These are phyloP conservation scores for Epichloe bromicola DNA, from an alignment of 2,329 filamentous ascomycete species.

Conservation along the genomic window DNA sequence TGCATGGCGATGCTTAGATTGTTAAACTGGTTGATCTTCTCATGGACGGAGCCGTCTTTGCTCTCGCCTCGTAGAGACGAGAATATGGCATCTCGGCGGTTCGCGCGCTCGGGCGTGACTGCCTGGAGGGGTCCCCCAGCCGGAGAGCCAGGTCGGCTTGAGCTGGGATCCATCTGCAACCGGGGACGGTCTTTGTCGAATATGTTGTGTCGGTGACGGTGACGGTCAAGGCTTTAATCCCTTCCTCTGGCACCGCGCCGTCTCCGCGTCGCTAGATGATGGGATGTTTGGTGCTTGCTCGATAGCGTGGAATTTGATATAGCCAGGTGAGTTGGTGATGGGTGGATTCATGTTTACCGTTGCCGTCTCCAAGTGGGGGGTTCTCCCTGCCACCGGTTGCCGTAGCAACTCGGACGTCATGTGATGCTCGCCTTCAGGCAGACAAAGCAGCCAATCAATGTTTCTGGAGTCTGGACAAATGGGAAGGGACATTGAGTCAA, in stretches of 20 bases:
- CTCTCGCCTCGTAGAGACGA: constrained; percentile 24
- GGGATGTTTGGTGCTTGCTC: background rate
- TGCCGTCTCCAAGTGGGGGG: background rate
- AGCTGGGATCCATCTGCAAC: constrained; percentile 27
- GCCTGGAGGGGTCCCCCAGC: constrained; percentile 42
- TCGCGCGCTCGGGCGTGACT: constrained; percentile 51
- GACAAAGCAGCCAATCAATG: too few relatives aligned
- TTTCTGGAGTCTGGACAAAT: too few relatives aligned
- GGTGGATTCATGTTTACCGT: constrained; percentile 9
- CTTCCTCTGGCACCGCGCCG: background rate
- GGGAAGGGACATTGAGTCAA: too few relatives aligned
- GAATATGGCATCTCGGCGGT: constrained; percentile 29
- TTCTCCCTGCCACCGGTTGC: background rate
- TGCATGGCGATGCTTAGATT: constrained; percentile 48
- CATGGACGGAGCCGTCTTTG: constrained; percentile 49
- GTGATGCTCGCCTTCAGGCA: constrained; percentile 8
- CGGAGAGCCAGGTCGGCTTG: constrained; percentile 40
- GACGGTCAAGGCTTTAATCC: background rate
- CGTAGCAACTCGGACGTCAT: constrained; percentile 8
- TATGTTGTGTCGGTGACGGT: constrained; percentile 1
- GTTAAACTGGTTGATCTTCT: constrained; percentile 63
- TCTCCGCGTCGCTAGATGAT: background rate
- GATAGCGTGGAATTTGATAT: background rate
- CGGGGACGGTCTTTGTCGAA: background rate
- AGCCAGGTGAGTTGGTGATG: background rate